Conservation (phyloP, 225 moss, liverwort and hornwort species). For the Thuidium tamariscinum region DNA sequence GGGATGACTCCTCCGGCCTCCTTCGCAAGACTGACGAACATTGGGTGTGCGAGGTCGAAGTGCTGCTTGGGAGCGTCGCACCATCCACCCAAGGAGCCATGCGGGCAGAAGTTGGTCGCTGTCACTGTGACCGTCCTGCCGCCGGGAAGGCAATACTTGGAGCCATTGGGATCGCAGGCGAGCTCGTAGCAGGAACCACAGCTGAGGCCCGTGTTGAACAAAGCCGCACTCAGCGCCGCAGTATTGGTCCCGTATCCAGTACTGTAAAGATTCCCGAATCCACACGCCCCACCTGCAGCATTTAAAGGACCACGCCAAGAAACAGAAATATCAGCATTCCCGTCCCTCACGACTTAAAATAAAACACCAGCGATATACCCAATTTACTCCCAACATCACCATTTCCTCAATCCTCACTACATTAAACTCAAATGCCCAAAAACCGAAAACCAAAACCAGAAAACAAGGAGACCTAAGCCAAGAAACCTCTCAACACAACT, state of each 20-base stretch:
- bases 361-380: neutral
- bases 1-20: conserved; percentile 51
- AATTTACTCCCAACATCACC: neutral
- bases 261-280: conserved; percentile 50
- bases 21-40: conserved; percentile 38
- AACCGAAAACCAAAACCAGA: neutral
- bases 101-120: conserved; percentile 48
- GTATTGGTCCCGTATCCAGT: conserved; percentile 60
- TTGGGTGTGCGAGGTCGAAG: conserved; percentile 54
- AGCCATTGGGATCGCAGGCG: conserved; percentile 39
- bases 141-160: conserved; percentile 42
- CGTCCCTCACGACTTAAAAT: neutral
- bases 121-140: conserved; percentile 19
- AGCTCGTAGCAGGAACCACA: conserved; percentile 59
- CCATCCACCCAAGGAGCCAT: conserved; percentile 48
- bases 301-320: neutral
- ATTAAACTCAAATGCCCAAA: neutral
- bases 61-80: conserved; percentile 53
- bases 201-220: conserved; percentile 52
- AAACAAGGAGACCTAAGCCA: neutral
- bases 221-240: conserved; percentile 49
- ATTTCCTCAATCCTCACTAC: neutral
- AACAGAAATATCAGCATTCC: neutral
- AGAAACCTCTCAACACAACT: neutral
- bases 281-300: conserved; percentile 53